Base-by-base conservation (phyloP, 495 filamentous ascomycete genomes). In the Aspergillus leporis region DNA sequence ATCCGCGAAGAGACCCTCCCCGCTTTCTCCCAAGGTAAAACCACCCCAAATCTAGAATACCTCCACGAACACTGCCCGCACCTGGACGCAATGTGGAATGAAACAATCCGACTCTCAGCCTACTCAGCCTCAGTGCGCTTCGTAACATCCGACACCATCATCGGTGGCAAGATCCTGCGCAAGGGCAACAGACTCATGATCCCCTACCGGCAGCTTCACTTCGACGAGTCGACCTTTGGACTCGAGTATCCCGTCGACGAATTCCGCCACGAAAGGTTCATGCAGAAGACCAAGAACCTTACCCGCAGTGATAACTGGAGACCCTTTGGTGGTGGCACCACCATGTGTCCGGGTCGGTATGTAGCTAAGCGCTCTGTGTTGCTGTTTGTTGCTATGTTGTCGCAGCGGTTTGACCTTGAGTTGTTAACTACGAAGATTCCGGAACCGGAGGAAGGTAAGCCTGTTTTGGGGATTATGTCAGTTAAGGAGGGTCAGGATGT, bases 21-120 rank as follows among this genome's bases (percentile, higher is more conserved):
- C 23, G 47, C 47, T 0, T 14, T 50, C 5, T 7, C 21, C n/a
- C 16, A 48, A n/a, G 46, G 46, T 5, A 36, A 14, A 36, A 36
- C 32, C 4, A 25, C 22, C 25, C 23, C 18, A 8, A 22, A 50
- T 19, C 47, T 50, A 25, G 47, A 50, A 50, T 50, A 50, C 23
- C 47, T 50, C 12, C 25, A 50, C 23, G 31, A 31, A 7, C 14
- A 31, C 23, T 50, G 47, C 23, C 47, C 47, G 14, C 22, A 31
- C 14, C 47, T 50, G 10, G 31, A 50, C 47, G 47, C 47, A 14
- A 50, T 50, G 23, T 50, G 47, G 47, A 50, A 30, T 13, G 47
- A 50, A 31, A 50, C 47, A 6, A 25, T 50, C 7, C 47, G 47
- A 13, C 25, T 50, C n/a, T 25, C 47, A 12, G 31, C 47, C 9